Evolutionary conservation across 768 basidiomycete species (phyloP).

Genomic region (Psilocybe sp.): DNA sequence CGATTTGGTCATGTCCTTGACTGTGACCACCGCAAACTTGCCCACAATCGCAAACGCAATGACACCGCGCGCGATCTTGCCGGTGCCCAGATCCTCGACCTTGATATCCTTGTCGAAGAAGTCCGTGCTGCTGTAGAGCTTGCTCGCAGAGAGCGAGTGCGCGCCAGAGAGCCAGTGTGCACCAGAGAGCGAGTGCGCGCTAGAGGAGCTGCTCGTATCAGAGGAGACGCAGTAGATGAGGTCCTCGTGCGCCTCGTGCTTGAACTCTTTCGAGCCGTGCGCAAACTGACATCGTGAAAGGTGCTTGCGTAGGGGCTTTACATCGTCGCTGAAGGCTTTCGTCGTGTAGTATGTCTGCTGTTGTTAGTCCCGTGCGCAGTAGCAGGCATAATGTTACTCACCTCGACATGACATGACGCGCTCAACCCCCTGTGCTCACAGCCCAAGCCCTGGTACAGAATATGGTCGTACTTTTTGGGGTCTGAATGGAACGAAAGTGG

Average conservation of each 20-base stretch:
- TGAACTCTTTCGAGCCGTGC: conserved; percentile 81
- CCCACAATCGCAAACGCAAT: conserved; percentile 89
- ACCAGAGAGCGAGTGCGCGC: too few species aligned
- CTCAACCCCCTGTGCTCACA: conserved; percentile 60
- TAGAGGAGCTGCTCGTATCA: conserved; percentile 53
- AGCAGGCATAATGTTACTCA: conserved; percentile 26
- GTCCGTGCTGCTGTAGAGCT: conserved; percentile 82
- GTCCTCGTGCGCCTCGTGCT: conserved; percentile 68
- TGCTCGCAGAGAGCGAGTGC: conserved; percentile 54
- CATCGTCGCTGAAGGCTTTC: conserved; percentile 68
- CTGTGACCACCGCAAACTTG: conserved; percentile 89
- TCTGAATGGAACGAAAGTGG: conserved; percentile 90
- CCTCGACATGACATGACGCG: conserved; percentile 70
- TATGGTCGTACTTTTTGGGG: conserved; percentile 61
- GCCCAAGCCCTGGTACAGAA: conserved; percentile 74
- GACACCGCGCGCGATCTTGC: conserved; percentile 84
- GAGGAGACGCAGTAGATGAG: conserved; percentile 90
- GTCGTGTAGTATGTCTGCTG: conserved; percentile 84
- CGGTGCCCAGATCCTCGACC: conserved; percentile 86
- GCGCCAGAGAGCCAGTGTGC: too few species aligned
- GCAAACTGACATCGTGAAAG: conserved; percentile 86
- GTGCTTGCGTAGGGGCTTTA: conserved; percentile 61
- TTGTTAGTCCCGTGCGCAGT: conserved; percentile 1
- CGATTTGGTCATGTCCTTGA: conserved; percentile 62
- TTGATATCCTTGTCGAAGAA: conserved; percentile 67